Evolutionary conservation across 2,329 filamentous ascomycete species (phyloP).

Genomic region (Fusarium sp.): DNA sequence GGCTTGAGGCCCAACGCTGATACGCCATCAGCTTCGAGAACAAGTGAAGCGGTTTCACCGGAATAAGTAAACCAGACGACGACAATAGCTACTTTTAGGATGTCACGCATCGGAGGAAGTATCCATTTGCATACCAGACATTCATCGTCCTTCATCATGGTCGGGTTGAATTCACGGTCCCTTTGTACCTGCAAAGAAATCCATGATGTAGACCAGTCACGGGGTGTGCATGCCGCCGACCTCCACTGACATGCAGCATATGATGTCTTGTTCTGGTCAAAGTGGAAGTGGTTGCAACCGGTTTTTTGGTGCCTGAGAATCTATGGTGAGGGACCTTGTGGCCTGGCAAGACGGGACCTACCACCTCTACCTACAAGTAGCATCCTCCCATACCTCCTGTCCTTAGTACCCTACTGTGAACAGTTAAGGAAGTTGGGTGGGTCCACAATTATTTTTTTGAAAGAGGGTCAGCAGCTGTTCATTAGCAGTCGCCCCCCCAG

Average conservation of each 20-base stretch:
- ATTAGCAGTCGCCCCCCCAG: conserved; percentile 31
- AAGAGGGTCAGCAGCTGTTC: conserved; percentile 40
- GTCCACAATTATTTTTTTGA: conserved; percentile 31
- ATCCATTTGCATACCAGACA: conserved; percentile 4
- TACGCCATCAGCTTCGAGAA: background rate
- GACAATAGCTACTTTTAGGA: background rate
- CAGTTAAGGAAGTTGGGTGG: background rate
- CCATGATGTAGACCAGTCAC: conserved; percentile 32
- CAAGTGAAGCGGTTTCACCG: background rate
- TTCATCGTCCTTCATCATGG: background rate
- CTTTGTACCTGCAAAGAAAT: conserved; percentile 8
- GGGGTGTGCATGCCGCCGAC: conserved; percentile 26
- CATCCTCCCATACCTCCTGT: background rate
- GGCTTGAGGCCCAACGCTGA: background rate
- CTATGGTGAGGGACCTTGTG: conserved; percentile 13
- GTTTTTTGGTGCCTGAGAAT: conserved; percentile 41
- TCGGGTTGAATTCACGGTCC: background rate
- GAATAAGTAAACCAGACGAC: background rate
- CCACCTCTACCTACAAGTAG: background rate
- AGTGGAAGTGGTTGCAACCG: conserved; percentile 20
- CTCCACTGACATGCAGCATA: background rate
- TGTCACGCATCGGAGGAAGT: background rate
- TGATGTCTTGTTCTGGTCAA: conserved; percentile 12
- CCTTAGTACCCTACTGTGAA: background rate
- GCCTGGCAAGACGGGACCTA: conserved; percentile 1